These are phyloP conservation scores for Macrolepiota albuminosa DNA, from an alignment of 768 basidiomycete species.

Conservation along the genomic window DNA sequence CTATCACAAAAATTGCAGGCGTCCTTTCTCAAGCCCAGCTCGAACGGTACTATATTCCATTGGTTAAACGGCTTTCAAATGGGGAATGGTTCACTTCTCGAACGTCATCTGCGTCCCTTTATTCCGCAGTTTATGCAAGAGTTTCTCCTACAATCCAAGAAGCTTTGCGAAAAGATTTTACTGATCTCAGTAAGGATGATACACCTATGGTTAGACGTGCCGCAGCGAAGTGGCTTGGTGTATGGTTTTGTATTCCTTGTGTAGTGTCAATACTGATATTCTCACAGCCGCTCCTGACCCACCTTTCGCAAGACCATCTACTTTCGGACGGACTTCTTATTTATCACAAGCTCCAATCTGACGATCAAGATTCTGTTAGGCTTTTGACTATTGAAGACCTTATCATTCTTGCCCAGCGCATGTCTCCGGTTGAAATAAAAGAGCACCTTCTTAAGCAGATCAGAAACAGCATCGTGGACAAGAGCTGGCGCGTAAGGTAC, in stretches of 20 bases:
- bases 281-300: slow-evolving; percentile 68
- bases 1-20: slow-evolving; percentile 83
- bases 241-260: slow-evolving; percentile 38
- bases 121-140: slow-evolving; percentile 83
- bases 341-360: slow-evolving; percentile 89
- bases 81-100: slow-evolving; percentile 99
- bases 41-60: slow-evolving; percentile 88
- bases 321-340: slow-evolving; percentile 85
- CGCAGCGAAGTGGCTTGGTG: slow-evolving; percentile 94
- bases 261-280: not conserved
- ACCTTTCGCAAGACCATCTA: slow-evolving; percentile 76
- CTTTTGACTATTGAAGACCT: slow-evolving; percentile 93
- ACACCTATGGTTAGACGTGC: slow-evolving; percentile 98
- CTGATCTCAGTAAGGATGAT: slow-evolving; percentile 82
- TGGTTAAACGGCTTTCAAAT: slow-evolving; percentile 80
- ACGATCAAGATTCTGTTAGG: slow-evolving; percentile 98
- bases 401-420: slow-evolving; percentile 84
- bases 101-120: slow-evolving; percentile 92
- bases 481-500: slow-evolving; percentile 98
- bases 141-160: slow-evolving; percentile 72
- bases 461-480: slow-evolving; percentile 84
- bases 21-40: slow-evolving; percentile 75
- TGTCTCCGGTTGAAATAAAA: slow-evolving; percentile 86
- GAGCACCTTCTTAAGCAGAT: slow-evolving; percentile 86
- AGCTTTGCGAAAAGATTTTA: slow-evolving; percentile 83